Base-by-base conservation (phyloP, 345 rosid species). In the Eucalyptus melliodora region DNA sequence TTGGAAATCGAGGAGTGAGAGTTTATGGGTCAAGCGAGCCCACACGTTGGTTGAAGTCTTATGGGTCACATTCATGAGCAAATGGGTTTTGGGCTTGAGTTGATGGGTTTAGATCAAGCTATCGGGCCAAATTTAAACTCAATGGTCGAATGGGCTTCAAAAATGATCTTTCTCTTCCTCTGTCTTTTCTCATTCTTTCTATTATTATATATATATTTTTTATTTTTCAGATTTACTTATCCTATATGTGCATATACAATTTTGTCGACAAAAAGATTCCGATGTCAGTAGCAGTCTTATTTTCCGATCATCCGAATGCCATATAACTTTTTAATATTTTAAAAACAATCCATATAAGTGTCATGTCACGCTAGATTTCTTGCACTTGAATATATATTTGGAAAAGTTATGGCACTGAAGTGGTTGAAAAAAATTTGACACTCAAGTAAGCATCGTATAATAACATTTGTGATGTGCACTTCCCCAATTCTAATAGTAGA, bases 251-350 rank as follows among this genome's bases (percentile, higher is more conserved):
- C 19, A 50, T 50, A 6, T 50, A 50, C 7, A 0, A 50, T 50
- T 50, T 50, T 50, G 53, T 50, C 2, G 8, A 9, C n/a, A n/a
- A 45, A 45, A 45, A 45, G 0, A 14, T 5, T 50, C 51, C 7
- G 0, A 50, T 14, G 0, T 50, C 0, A 50, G 3, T 50, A 50
- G 51, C 51, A 24, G 3, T 56, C 51, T 50, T 50, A 14, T 14
- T 50, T 50, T 56, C 0, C 0, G 3, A 56, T 56, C 0, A 24
- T 51, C 3, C 0, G 3, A 56, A 9, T 56, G 27, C 0, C 30
- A 50, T 50, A 15, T 50, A 15, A 50, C 0, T 50, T 50, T 50
- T 50, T 50, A 50, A 59, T 50, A 16, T 15, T 50, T 50, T 6
- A 50, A 50, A 50, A 50, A 50, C 3, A 50, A 50, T 16, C 19